Conservation (phyloP, 306 rosid species). For the Amphicarpaea edgeworthii region DNA sequence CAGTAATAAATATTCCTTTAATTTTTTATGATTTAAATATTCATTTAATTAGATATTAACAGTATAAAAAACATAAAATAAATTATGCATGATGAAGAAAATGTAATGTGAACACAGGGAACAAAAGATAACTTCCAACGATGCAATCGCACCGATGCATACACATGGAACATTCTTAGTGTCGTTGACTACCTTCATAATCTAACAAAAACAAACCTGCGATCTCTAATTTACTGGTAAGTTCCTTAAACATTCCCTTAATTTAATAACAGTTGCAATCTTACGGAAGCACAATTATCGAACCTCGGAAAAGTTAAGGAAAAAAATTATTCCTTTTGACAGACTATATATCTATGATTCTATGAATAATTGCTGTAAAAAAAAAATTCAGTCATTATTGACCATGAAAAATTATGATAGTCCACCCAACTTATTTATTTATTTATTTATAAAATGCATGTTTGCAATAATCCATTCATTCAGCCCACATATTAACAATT, state of each 20-base stretch:
- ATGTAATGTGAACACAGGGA: conserved; percentile 30
- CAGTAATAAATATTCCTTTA: not conserved
- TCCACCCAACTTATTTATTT: not conserved
- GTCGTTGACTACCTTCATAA: conserved; percentile 39
- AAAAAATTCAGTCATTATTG: not conserved
- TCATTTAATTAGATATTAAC: not conserved
- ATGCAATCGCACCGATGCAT: conserved; percentile 7
- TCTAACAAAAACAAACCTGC: conserved; percentile 33
- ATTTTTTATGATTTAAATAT: too few species aligned
- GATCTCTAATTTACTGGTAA: conserved; percentile 41
- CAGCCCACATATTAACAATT: not conserved
- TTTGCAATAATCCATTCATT: not conserved
- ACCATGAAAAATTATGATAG: not conserved
- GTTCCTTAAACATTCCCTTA: not conserved
- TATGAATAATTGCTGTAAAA: not conserved
- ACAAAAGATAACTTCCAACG: conserved; percentile 23
- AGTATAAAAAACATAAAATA: not conserved
- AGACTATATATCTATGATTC: not conserved
- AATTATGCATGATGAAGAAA: not conserved
- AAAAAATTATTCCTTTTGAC: not conserved
- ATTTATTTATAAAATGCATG: too few species aligned
- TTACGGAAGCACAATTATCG: not conserved
- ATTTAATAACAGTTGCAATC: not conserved
- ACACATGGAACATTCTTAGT: conserved; percentile 2
- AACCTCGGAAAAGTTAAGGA: not conserved